These are phyloP conservation scores for Manihot esculenta DNA, from an alignment of 441 rosid genomes.

Conservation along the genomic window DNA sequence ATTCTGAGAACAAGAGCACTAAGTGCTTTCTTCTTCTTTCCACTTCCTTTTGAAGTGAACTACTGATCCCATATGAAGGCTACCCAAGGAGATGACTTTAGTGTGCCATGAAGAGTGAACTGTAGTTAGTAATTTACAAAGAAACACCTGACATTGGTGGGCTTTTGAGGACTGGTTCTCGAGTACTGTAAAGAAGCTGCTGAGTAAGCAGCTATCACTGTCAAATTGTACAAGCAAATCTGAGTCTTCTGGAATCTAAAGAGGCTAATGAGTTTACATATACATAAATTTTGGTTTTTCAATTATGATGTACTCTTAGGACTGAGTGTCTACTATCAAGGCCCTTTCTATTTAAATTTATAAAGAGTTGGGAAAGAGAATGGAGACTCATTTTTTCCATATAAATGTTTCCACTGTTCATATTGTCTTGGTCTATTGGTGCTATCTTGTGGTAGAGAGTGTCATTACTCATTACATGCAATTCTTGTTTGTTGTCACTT, in stretches of 20 bases:
- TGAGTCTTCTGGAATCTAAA: neutral
- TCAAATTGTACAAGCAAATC: slow-evolving; percentile 5
- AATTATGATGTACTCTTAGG: neutral
- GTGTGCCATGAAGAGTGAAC: neutral
- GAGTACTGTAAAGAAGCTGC: neutral
- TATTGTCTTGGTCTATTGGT: neutral
- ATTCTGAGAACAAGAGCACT: neutral
- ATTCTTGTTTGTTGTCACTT: neutral
- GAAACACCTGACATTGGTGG: neutral
- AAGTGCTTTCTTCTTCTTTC: neutral
- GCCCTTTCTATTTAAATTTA: neutral
- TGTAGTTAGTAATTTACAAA: neutral
- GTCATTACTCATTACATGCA: neutral
- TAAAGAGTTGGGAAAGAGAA: neutral
- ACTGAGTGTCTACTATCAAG: neutral
- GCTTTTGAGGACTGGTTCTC: neutral
- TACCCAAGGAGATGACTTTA: neutral
- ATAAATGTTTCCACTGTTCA: neutral
- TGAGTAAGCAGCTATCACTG: neutral
- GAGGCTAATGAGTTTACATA: neutral
- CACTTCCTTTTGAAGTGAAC: slow-evolving; percentile 7
- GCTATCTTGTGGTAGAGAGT: slow-evolving; percentile 1
- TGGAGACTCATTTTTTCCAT: neutral
- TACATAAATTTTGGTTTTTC: neutral
- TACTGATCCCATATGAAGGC: neutral